phyloP scores from a whole-genome alignment of 2,329 filamentous ascomycete species.

The Exophiala phaeomuriformis region DNA sequence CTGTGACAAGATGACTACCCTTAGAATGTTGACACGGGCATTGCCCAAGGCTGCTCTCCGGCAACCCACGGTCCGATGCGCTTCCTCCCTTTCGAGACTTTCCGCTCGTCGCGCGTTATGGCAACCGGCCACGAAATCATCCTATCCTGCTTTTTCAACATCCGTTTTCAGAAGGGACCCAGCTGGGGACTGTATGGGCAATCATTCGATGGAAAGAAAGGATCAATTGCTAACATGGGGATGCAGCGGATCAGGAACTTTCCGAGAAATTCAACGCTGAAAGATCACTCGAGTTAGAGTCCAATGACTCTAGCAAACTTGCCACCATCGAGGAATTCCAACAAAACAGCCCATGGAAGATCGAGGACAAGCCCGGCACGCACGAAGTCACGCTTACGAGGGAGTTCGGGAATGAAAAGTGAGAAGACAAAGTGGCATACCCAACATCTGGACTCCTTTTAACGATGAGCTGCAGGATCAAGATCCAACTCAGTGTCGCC shows the following conservation, averaged over 20 bases:
- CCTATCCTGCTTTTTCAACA: slow-evolving; percentile 44
- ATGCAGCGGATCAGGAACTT: slow-evolving; percentile 65
- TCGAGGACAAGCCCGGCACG: slow-evolving; percentile 70
- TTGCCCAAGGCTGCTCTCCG: slow-evolving; percentile 59
- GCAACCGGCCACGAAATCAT: slow-evolving; percentile 38
- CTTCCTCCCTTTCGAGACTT: slow-evolving; percentile 44
- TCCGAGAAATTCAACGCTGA: slow-evolving; percentile 78
- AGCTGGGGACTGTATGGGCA: slow-evolving; percentile 40
- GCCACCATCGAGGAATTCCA: slow-evolving; percentile 80
- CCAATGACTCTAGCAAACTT: slow-evolving; percentile 63
- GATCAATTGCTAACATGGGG: slow-evolving; percentile 15
- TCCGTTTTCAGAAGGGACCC: slow-evolving; percentile 37
- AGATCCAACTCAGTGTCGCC: slow-evolving; percentile 74
- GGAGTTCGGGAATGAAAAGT: slow-evolving; percentile 83
- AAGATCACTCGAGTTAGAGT: slow-evolving; percentile 73
- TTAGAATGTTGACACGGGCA: slow-evolving; percentile 58
- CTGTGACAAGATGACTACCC: slow-evolving; percentile 56
- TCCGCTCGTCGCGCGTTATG: slow-evolving; percentile 45
- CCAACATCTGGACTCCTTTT: not conserved
- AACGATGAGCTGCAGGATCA: slow-evolving; percentile 50
- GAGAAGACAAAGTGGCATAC: slow-evolving; percentile 32
- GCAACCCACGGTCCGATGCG: slow-evolving; percentile 47
- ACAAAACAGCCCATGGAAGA: slow-evolving; percentile 73
- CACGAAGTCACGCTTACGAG: slow-evolving; percentile 82
- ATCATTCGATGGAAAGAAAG: not conserved